Conservation (phyloP, 208 protist genomes). For the Trypanosoma scelopori region DNA sequence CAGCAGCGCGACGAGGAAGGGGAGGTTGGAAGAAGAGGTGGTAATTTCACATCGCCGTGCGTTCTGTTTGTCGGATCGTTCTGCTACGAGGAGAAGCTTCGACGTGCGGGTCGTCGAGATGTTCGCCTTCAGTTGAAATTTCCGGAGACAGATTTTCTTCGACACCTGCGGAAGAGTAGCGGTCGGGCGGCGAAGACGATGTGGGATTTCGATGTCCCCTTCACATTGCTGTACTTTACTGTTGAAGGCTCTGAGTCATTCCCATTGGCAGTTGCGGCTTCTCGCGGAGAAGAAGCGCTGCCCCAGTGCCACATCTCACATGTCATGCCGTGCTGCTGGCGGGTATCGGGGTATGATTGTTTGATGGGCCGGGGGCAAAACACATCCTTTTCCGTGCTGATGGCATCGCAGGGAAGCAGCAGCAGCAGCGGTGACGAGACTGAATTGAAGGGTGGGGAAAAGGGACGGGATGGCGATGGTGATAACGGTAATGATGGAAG, state of each 20-base stretch:
- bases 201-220: slow-evolving; percentile 22
- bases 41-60: background rate
- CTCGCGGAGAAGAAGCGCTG: background rate
- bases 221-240: slow-evolving; percentile 23
- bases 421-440: background rate
- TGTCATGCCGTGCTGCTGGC: slow-evolving; percentile 19
- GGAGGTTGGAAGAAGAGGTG: background rate
- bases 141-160: background rate
- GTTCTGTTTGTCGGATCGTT: slow-evolving; percentile 12
- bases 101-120: background rate
- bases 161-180: background rate
- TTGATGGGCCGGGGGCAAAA: slow-evolving; percentile 15
- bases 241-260: background rate
- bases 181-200: background rate
- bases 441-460: background rate
- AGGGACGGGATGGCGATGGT: background rate
- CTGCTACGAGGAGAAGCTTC: slow-evolving; percentile 14
- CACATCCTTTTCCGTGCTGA: slow-evolving; percentile 18
- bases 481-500: background rate
- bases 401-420: background rate
- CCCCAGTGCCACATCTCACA: slow-evolving; percentile 1
- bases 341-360: slow-evolving; percentile 12
- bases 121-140: slow-evolving; percentile 2
- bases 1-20: background rate
- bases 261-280: background rate